Percentiles rank a stretch among this genome's conserved stretches.
Evolutionary conservation across 768 basidiomycete genomes (phyloP).

Genomic region (Russula ochroleuca): DNA sequence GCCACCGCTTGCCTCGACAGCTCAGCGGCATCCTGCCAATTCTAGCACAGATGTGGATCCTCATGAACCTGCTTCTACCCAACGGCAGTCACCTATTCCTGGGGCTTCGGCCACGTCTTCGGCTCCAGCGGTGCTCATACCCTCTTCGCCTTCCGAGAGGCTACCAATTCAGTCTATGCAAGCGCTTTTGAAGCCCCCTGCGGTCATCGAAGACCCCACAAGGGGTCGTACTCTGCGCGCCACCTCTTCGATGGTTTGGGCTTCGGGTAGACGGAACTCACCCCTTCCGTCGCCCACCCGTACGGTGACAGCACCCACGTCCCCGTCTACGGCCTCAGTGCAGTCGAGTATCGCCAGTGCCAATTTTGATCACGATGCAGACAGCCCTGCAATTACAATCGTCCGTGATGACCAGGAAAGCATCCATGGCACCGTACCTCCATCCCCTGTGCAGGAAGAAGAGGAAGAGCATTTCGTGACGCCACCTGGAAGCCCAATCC

Average conservation of each 20-base stretch:
- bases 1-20: slow-evolving; percentile 2
- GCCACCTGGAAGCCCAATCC: slow-evolving; percentile 23
- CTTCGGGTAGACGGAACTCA: slow-evolving; percentile 5
- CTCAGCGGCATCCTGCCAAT: not conserved
- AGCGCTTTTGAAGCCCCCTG: not conserved
- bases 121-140: not conserved
- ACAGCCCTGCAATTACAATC: not conserved
- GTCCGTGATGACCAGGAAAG: slow-evolving; percentile 7
- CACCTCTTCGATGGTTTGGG: slow-evolving; percentile 20
- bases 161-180: not conserved
- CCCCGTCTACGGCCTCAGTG: slow-evolving; percentile 12
- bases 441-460: slow-evolving; percentile 23
- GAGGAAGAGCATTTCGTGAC: slow-evolving; percentile 23
- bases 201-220: not conserved
- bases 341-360: slow-evolving; percentile 10
- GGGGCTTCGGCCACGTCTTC: slow-evolving; percentile 3
- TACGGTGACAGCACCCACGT: slow-evolving; percentile 13
- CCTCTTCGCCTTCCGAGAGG: slow-evolving; percentile 1
- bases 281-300: slow-evolving; percentile 20
- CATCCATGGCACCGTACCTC: not conserved
- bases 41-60: slow-evolving; percentile 1
- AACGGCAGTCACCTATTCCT: not conserved
- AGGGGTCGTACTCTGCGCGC: slow-evolving; percentile 19
- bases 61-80: not conserved
- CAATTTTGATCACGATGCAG: slow-evolving; percentile 2